Percentiles rank a stretch among this genome's conserved stretches.
Conservation (phyloP, 352 stramenopile species). For the Globisporangium spinosum region DNA sequence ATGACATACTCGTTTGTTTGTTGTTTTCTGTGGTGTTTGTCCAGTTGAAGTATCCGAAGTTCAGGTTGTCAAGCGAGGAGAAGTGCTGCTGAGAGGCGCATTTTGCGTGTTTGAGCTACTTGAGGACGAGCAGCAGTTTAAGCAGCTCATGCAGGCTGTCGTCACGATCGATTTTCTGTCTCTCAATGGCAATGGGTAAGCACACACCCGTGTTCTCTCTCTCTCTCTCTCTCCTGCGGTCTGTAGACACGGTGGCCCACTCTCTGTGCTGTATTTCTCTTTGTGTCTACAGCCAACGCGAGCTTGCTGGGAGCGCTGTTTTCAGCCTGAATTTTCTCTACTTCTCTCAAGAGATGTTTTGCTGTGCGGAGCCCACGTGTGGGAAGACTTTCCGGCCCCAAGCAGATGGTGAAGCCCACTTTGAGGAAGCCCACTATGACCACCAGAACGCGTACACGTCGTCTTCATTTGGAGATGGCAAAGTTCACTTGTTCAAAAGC, state of each 20-base stretch:
- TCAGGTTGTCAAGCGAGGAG: constrained; percentile 30
- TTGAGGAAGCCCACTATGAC: constrained; percentile 26
- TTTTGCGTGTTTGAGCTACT: constrained; percentile 50
- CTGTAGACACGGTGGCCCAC: not conserved
- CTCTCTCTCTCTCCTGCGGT: too few relatives aligned
- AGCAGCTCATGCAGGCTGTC: constrained; percentile 41
- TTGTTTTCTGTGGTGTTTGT: not conserved
- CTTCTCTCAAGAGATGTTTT: constrained; percentile 51
- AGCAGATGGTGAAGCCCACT: constrained; percentile 32
- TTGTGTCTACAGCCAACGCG: not conserved
- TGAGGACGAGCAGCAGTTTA: constrained; percentile 31
- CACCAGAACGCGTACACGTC: not conserved
- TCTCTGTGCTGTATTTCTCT: not conserved
- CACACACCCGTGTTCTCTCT: not conserved
- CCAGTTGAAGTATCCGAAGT: constrained; percentile 42
- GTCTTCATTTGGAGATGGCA: not conserved
- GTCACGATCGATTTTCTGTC: constrained; percentile 39
- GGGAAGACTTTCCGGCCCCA: constrained; percentile 30
- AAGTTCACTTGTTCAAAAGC: constrained; percentile 30
- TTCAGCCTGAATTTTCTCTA: constrained; percentile 80
- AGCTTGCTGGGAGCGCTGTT: constrained; percentile 30
- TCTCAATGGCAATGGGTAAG: not conserved
- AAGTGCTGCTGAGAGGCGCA: constrained; percentile 29
- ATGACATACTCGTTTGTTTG: not conserved
- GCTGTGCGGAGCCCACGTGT: constrained; percentile 37